Conservation (phyloP, 2,329 filamentous ascomycete species). For the Coniochaeta ligniaria region DNA sequence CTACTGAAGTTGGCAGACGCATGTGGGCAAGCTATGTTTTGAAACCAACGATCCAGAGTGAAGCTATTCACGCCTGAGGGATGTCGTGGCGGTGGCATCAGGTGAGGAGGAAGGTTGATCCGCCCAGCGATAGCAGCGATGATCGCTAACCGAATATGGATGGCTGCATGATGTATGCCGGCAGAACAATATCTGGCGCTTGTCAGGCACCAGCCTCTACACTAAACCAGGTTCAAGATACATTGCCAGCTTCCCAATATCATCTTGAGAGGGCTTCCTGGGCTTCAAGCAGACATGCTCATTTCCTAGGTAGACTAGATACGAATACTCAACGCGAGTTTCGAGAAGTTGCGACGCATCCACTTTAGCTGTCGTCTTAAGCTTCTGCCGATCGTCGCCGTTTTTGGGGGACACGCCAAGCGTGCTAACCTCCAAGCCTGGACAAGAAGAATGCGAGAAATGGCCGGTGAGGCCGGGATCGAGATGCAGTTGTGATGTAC, state of each 20-base stretch:
- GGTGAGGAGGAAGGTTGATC: not conserved
- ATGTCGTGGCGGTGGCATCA: not conserved
- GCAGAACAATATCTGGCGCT: not conserved
- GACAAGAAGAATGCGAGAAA: too few species aligned
- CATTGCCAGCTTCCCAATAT: too few species aligned
- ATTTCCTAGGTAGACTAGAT: too few species aligned
- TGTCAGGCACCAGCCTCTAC: too few species aligned
- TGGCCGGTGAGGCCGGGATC: too few species aligned
- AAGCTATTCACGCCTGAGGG: not conserved
- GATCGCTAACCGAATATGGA: not conserved
- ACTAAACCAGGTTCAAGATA: too few species aligned
- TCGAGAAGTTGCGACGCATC: too few species aligned
- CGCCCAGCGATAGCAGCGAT: not conserved
- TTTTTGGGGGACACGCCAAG: not conserved
- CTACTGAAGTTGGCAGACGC: not conserved
- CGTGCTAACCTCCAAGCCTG: not conserved
- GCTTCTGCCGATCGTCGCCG: not conserved
- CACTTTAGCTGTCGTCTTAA: not conserved
- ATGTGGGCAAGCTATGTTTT: not conserved
- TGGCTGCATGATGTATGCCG: not conserved
- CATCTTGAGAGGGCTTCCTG: too few species aligned
- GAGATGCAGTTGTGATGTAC: too few species aligned
- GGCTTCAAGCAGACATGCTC: too few species aligned
- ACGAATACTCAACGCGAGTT: too few species aligned
- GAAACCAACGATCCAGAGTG: not conserved